Evolutionary conservation across 192 early-diverging fungal genomes (phyloP).

Genomic region (Backusella circina): DNA sequence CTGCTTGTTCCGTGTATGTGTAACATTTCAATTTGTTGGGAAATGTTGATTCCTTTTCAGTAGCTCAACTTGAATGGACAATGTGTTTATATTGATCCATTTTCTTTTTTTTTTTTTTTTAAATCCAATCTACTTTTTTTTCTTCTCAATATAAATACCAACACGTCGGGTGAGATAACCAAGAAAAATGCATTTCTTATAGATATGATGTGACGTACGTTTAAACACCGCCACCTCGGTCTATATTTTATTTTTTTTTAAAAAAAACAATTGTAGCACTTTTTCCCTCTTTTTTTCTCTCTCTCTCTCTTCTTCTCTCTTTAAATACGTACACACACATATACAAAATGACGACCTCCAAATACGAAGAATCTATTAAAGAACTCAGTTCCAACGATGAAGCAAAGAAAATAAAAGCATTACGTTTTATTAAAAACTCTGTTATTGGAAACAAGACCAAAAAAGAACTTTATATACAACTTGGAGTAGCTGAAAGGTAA

Average conservation of each 20-base stretch:
- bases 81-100: too few relatives aligned
- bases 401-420: slow-evolving; percentile 42
- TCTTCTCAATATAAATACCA: not conserved
- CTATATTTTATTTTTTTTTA: not conserved
- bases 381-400: slow-evolving; percentile 43
- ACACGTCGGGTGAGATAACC: not conserved
- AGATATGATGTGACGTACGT: not conserved
- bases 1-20: not conserved
- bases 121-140: too few relatives aligned
- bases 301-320: not conserved
- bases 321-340: not conserved
- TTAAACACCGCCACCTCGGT: not conserved
- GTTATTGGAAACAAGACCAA: slow-evolving; percentile 82
- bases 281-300: not conserved
- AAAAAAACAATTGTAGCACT: not conserved
- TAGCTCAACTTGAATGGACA: not conserved
- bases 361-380: slow-evolving; percentile 49
- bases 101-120: too few relatives aligned
- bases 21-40: not conserved
- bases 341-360: slow-evolving; percentile 46
- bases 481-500: slow-evolving; percentile 62
- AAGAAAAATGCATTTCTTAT: not conserved
- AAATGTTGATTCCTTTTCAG: not conserved
- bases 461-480: slow-evolving; percentile 67
- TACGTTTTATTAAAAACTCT: slow-evolving; percentile 78